Evolutionary conservation across 1,284 basidiomycete species (phyloP).

Genomic region (Wallemia ichthyophaga): DNA sequence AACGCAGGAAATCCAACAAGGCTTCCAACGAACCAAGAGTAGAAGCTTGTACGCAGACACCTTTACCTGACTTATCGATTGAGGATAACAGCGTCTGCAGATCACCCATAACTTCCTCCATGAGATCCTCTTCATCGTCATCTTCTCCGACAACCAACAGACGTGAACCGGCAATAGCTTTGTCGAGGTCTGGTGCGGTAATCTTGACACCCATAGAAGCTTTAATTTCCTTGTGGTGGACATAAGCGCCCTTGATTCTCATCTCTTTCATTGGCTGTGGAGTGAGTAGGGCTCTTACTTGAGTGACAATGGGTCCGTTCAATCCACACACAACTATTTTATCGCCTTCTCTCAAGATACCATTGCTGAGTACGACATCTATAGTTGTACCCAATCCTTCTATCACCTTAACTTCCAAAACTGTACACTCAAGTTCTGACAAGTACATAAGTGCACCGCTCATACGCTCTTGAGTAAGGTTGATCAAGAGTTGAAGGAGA

Average conservation of each 20-base stretch:
- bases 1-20: slow-evolving; percentile 75
- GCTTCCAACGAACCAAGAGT: slow-evolving; percentile 95
- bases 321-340: slow-evolving; percentile 88
- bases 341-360: slow-evolving; percentile 72
- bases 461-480: slow-evolving; percentile 94
- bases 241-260: slow-evolving; percentile 89
- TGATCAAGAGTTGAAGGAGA: slow-evolving; percentile 94
- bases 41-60: slow-evolving; percentile 91
- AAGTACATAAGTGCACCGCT: slow-evolving; percentile 93
- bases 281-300: slow-evolving; percentile 73
- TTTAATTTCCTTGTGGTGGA: slow-evolving; percentile 94
- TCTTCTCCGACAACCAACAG: slow-evolving; percentile 72
- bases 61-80: slow-evolving; percentile 77
- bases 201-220: slow-evolving; percentile 95
- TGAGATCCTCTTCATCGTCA: slow-evolving; percentile 81
- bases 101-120: slow-evolving; percentile 90
- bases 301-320: slow-evolving; percentile 90
- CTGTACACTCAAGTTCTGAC: slow-evolving; percentile 93
- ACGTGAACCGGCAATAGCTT: slow-evolving; percentile 93
- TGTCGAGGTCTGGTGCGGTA: slow-evolving; percentile 79
- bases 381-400: slow-evolving; percentile 96
- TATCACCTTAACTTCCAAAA: slow-evolving; percentile 94
- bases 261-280: slow-evolving; percentile 89
- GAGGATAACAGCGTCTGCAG: slow-evolving; percentile 65
- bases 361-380: slow-evolving; percentile 89